phyloP scores from a whole-genome alignment of 129 eudicot genomes.

The carrot (Daucus carota) region DNA sequence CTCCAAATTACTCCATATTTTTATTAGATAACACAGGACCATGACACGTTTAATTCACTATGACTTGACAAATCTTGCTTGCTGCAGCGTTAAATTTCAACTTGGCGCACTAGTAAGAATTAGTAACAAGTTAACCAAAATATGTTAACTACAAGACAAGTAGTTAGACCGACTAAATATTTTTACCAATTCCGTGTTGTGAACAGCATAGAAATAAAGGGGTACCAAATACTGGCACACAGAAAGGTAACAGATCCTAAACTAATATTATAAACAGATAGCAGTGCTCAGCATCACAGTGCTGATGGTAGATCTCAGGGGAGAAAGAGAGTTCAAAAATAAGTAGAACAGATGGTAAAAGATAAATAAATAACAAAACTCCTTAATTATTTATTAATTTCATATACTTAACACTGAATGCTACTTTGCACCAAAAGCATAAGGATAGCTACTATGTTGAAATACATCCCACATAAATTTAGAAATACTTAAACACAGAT shows the following conservation, averaged over 20 bases:
- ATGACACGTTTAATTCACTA: background rate
- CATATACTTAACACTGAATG: background rate
- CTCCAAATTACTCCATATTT: background rate
- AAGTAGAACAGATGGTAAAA: background rate
- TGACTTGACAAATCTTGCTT: background rate
- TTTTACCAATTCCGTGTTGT: background rate
- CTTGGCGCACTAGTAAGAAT: background rate
- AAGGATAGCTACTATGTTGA: background rate
- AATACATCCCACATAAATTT: background rate
- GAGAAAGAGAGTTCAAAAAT: too few species aligned
- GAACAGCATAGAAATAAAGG: background rate
- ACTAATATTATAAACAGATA: too few species aligned
- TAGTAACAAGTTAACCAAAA: background rate
- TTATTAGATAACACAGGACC: background rate
- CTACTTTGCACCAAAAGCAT: background rate
- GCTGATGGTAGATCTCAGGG: too few species aligned
- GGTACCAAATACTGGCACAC: background rate
- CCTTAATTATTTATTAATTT: background rate
- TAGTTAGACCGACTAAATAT: background rate
- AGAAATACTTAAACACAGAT: background rate
- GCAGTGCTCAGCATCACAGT: too few species aligned
- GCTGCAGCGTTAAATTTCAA: background rate
- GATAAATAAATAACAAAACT: background rate
- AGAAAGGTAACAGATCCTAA: background rate
- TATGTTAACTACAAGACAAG: background rate